Evolutionary conservation across 2,329 filamentous ascomycete species (phyloP).

Genomic region (Pseudophaeomoniella oleicola): DNA sequence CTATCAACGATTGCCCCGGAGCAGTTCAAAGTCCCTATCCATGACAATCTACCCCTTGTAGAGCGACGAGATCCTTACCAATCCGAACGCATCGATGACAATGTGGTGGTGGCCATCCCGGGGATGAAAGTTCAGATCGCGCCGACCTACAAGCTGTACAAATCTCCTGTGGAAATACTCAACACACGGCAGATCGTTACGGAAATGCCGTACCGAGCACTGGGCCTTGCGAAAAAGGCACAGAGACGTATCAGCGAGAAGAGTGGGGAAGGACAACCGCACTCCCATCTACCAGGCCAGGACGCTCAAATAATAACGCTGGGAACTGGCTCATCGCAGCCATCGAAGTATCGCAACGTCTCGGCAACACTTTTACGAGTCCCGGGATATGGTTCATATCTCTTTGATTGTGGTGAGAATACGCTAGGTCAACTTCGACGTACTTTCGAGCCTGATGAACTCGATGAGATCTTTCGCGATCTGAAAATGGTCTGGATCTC

Average conservation of each 20-base stretch:
- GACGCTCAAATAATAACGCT: constrained; percentile 76
- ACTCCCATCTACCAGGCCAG: constrained; percentile 53
- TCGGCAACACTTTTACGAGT: constrained; percentile 75
- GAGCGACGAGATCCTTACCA: constrained; percentile 13
- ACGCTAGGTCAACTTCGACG: constrained; percentile 78
- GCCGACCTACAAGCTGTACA: constrained; percentile 25
- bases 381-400: constrained; percentile 71
- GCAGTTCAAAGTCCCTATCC: constrained; percentile 56
- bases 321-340: constrained; percentile 79
- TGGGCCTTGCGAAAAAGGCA: constrained; percentile 1
- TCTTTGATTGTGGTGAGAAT: constrained; percentile 86
- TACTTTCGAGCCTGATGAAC: constrained; percentile 49
- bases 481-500: constrained; percentile 82
- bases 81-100: not conserved
- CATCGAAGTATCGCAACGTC: constrained; percentile 91
- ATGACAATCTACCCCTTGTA: constrained; percentile 39
- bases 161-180: constrained; percentile 15
- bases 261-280: constrained; percentile 31
- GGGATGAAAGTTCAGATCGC: constrained; percentile 30
- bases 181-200: constrained; percentile 11
- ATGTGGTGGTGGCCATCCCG: no score
- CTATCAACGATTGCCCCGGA: constrained; percentile 59
- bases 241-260: not conserved
- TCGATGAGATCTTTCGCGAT: constrained; percentile 59
- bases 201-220: constrained; percentile 1